phyloP scores from a whole-genome alignment of 2,329 filamentous ascomycete genomes.

The Calonectria crousiana region DNA sequence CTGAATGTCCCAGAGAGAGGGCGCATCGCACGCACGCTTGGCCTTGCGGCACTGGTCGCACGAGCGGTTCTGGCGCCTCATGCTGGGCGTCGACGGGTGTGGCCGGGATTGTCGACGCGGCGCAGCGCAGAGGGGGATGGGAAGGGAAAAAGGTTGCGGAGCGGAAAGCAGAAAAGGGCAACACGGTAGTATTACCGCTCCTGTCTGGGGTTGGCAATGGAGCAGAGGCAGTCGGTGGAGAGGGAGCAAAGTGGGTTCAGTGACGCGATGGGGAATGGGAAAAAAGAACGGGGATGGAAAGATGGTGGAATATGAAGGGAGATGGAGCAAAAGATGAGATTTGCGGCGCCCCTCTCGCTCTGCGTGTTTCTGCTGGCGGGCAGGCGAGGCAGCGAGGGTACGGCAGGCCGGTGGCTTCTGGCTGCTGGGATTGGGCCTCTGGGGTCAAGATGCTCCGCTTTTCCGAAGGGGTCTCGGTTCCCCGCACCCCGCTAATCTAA shows the following conservation, averaged over 20 bases:
- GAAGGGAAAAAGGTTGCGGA: neutral
- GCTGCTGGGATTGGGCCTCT: constrained; percentile 22
- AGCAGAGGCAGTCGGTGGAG: constrained; percentile 20
- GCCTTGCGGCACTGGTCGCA: constrained; percentile 47
- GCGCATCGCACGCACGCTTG: constrained; percentile 46
- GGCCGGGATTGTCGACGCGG: constrained; percentile 11
- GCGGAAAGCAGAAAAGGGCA: neutral
- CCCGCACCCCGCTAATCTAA: constrained; percentile 43
- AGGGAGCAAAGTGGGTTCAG: constrained; percentile 26
- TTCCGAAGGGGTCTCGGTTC: constrained; percentile 43
- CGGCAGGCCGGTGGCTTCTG: constrained; percentile 8
- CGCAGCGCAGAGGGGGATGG: neutral
- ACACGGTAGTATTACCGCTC: constrained; percentile 17
- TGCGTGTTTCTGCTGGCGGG: constrained; percentile 13
- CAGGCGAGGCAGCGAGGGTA: constrained; percentile 22
- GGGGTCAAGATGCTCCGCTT: constrained; percentile 41
- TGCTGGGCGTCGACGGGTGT: constrained; percentile 27
- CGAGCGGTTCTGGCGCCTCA: constrained; percentile 46
- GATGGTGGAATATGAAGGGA: constrained; percentile 30
- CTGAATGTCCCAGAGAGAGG: constrained; percentile 45
- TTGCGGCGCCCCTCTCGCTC: constrained; percentile 34
- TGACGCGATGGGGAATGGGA: constrained; percentile 28
- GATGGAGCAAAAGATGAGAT: constrained; percentile 40
- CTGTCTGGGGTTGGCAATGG: constrained; percentile 17
- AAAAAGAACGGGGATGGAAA: constrained; percentile 26